Evolutionary conservation across 306 rosid genomes (phyloP).

Genomic region (Medicago ruthenica): DNA sequence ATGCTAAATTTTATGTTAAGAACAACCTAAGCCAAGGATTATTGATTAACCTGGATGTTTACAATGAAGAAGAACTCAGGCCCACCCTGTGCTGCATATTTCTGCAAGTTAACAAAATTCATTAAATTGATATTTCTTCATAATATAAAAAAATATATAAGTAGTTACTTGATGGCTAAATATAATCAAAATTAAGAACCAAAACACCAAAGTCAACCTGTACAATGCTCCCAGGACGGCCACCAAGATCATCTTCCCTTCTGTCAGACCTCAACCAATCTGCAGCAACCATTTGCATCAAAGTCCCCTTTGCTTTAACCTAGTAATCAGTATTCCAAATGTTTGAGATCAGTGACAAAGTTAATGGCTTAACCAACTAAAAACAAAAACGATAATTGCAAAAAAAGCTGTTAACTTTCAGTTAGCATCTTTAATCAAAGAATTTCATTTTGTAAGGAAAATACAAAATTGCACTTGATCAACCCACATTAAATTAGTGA

Average conservation of each 20-base stretch:
- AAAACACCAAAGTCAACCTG: conserved; percentile 61
- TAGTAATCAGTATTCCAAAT: conserved; percentile 45
- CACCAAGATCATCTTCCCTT: conserved; percentile 89
- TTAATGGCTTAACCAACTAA: conserved; percentile 30
- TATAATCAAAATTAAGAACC: conserved; percentile 37
- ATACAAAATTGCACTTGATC: conserved; percentile 14
- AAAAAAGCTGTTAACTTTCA: not conserved
- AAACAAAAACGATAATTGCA: conserved; percentile 27
- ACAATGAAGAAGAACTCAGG: conserved; percentile 88
- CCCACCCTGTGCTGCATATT: conserved; percentile 78
- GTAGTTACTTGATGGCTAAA: conserved; percentile 38
- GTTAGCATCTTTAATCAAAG: conserved; percentile 33
- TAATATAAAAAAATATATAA: conserved; percentile 4
- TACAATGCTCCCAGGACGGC: conserved; percentile 81
- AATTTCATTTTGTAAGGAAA: conserved; percentile 29
- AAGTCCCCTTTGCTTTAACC: conserved; percentile 83
- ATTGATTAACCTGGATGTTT: conserved; percentile 74
- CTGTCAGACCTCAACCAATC: conserved; percentile 89
- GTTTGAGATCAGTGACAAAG: conserved; percentile 24
- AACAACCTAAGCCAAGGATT: conserved; percentile 19
- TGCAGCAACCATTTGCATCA: conserved; percentile 95
- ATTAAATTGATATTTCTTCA: conserved; percentile 39
- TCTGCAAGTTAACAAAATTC: conserved; percentile 54
- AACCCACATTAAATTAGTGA: conserved; percentile 2
- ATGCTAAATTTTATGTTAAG: conserved; percentile 19